Percentiles rank a stretch among this genome's conserved stretches.
Evolutionary conservation across 2,329 filamentous ascomycete genomes (phyloP).

Genomic region (Ceratocystis albifundus): DNA sequence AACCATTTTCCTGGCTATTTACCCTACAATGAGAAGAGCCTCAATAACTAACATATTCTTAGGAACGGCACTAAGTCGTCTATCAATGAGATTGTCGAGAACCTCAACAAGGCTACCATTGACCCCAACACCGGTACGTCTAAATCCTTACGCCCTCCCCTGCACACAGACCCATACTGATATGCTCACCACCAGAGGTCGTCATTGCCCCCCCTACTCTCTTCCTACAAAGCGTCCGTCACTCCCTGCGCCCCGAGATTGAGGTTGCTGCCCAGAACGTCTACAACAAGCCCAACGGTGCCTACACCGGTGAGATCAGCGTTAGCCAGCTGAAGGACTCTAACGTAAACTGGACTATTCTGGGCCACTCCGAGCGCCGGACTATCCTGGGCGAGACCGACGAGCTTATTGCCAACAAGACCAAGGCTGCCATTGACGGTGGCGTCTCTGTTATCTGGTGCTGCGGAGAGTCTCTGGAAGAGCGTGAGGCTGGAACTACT

Average conservation of each 20-base stretch:
- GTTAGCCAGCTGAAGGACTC: constrained; percentile 82
- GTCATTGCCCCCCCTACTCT: constrained; percentile 84
- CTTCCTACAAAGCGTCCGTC: constrained; percentile 79
- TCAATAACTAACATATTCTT: constrained; percentile 18
- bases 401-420: constrained; percentile 80
- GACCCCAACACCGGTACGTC: constrained; percentile 38
- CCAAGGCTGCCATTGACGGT: constrained; percentile 79
- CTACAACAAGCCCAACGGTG: constrained; percentile 91
- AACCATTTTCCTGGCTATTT: background rate
- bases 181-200: constrained; percentile 52
- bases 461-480: constrained; percentile 89
- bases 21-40: background rate
- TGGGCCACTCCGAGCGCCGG: constrained; percentile 91
- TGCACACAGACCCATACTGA: background rate
- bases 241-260: constrained; percentile 62
- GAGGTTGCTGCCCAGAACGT: constrained; percentile 93
- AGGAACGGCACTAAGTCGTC: constrained; percentile 90
- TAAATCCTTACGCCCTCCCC: background rate
- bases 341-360: constrained; percentile 77
- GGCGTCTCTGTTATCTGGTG: constrained; percentile 90
- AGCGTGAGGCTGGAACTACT: constrained; percentile 76
- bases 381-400: constrained; percentile 81
- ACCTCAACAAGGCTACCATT: constrained; percentile 76
- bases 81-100: constrained; percentile 81
- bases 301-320: constrained; percentile 94